These are phyloP conservation scores for Digitaria exilis DNA, from an alignment of 202 grass and related monocot species.

Conservation along the genomic window DNA sequence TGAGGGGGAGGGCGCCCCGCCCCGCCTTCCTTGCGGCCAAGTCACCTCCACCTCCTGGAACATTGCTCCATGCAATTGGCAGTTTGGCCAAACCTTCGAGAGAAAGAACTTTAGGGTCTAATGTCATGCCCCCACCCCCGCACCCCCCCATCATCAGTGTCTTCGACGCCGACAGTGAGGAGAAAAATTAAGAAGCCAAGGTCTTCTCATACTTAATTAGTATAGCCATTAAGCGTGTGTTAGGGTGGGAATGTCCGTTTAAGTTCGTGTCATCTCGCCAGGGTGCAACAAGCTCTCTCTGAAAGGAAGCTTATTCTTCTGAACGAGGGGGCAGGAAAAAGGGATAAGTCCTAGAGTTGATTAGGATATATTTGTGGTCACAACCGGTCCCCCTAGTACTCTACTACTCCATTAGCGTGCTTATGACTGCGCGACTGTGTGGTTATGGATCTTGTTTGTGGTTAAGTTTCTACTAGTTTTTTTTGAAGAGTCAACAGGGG, in stretches of 20 bases:
- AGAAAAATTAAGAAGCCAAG: not conserved
- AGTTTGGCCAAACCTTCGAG: conserved; percentile 75
- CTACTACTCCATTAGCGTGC: conserved; percentile 3
- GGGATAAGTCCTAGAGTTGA: conserved; percentile 21
- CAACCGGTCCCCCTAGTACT: no score
- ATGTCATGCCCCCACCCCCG: not conserved
- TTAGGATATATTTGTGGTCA: conserved; percentile 28
- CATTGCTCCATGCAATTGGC: conserved; percentile 62
- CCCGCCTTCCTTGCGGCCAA: no score
- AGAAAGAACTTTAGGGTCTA: conserved; percentile 77
- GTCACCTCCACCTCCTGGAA: conserved; percentile 64
- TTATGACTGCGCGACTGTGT: not conserved
- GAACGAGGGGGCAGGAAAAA: not conserved
- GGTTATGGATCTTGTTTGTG: conserved; percentile 9
- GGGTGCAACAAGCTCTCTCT: not conserved
- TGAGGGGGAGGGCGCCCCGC: no score
- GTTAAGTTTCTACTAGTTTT: not conserved
- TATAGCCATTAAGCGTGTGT: conserved; percentile 2
- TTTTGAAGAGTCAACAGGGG: no score
- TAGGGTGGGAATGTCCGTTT: not conserved
- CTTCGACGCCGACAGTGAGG: no score
- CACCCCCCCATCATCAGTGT: not conserved
- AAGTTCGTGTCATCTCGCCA: not conserved
- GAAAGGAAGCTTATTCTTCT: conserved; percentile 14
- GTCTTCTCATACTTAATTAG: conserved; percentile 24